These are phyloP conservation scores for Botryotinia globosa DNA, from an alignment of 2,329 filamentous ascomycete genomes.

Conservation along the genomic window DNA sequence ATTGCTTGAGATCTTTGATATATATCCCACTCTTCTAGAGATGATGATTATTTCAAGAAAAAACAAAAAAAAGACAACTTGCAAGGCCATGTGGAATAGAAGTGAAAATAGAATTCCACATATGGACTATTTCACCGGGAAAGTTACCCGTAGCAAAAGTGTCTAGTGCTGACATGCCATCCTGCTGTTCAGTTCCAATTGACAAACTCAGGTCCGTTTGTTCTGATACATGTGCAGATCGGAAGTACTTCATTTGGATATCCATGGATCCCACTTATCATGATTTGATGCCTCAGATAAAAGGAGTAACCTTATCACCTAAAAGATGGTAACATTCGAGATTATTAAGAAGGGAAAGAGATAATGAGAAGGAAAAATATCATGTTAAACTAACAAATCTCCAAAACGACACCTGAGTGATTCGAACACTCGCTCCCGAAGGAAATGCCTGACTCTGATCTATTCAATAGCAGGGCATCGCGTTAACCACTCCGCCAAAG, in stretches of 20 bases:
- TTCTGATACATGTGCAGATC: neutral
- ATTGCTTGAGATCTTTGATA: neutral
- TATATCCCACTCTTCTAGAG: neutral
- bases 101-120: neutral
- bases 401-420: slow-evolving; percentile 10
- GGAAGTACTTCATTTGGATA: neutral
- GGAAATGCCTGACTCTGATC: slow-evolving; percentile 4
- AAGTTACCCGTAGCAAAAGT: neutral
- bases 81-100: neutral
- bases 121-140: neutral
- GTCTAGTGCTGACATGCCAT: neutral
- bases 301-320: neutral
- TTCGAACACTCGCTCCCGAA: slow-evolving; percentile 16
- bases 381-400: neutral
- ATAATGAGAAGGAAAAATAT: no score
- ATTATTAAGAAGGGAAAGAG: neutral
- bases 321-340: neutral
- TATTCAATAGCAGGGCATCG: slow-evolving; percentile 7
- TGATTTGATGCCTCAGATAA: neutral
- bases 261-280: slow-evolving; percentile 3
- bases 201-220: neutral
- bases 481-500: slow-evolving; percentile 17
- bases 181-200: neutral
- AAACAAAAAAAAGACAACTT: neutral
- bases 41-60: neutral